Evolutionary conservation across 768 basidiomycete genomes (phyloP).

Genomic region (Botryobasidium botryosum): DNA sequence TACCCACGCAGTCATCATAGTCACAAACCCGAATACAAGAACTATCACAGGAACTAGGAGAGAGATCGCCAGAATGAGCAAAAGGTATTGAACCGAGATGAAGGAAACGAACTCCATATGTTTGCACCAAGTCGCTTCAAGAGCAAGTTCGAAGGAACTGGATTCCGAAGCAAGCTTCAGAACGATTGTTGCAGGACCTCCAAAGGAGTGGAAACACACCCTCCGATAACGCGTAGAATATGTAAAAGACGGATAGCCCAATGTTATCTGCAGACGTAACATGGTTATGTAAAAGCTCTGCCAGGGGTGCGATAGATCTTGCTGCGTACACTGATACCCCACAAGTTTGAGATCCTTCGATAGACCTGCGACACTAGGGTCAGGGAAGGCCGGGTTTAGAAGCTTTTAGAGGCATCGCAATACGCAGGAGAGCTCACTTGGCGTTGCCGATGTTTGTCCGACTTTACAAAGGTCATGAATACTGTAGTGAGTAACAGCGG

Average conservation of each 20-base stretch:
- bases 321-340: conserved; percentile 5
- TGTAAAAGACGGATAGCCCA: conserved; percentile 10
- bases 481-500: no score
- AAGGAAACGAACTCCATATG: conserved; percentile 4
- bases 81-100: background rate
- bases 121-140: conserved; percentile 6
- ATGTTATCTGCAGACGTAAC: conserved; percentile 5
- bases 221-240: conserved; percentile 7
- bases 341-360: conserved; percentile 5
- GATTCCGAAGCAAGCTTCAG: background rate
- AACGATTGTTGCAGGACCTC: conserved; percentile 5
- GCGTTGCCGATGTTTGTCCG: background rate
- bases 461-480: no score
- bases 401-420: background rate
- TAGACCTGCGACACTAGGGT: conserved; percentile 3
- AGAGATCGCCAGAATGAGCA: background rate
- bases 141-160: background rate
- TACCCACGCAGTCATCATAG: conserved; percentile 6
- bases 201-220: background rate
- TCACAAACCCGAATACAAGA: conserved; percentile 5
- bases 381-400: no score
- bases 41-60: conserved; percentile 4
- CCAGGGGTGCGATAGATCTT: background rate
- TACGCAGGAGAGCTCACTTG: background rate
- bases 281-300: background rate